Percentiles rank a stretch among this genome's conserved stretches.
Conservation (phyloP, 176 grass and related monocot genomes). For the Musa schizocarpa region DNA sequence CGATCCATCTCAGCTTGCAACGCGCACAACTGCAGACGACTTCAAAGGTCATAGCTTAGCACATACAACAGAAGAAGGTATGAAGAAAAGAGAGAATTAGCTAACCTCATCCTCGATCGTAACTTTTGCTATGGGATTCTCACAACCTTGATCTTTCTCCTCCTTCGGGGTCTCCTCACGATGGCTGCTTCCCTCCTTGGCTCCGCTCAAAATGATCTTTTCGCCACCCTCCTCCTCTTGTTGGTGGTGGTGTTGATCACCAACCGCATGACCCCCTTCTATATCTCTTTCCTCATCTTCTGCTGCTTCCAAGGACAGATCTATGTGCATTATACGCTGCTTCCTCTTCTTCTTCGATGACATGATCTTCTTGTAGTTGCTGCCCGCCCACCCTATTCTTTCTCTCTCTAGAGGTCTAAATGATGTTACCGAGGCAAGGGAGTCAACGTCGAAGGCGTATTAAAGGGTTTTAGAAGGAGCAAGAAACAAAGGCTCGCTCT, state of each 20-base stretch:
- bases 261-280: neutral
- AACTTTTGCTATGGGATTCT: neutral
- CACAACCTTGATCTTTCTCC: constrained; percentile 17
- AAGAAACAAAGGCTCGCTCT: constrained; percentile 16
- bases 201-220: constrained; percentile 6
- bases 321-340: constrained; percentile 39
- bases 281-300: neutral
- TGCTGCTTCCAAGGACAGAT: constrained; percentile 53
- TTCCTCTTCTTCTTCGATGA: constrained; percentile 22
- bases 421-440: constrained; percentile 45
- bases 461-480: constrained; percentile 37
- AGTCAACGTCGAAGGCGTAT: constrained; percentile 81
- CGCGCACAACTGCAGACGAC: constrained; percentile 36
- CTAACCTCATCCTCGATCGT: neutral
- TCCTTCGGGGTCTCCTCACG: constrained; percentile 27
- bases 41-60: no score
- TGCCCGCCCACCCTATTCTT: neutral
- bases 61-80: neutral
- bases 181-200: no score
- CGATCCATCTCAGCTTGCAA: constrained; percentile 76
- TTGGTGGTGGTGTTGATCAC: no score
- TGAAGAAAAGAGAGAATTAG: neutral
- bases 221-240: constrained; percentile 27
- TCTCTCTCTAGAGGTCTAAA: constrained; percentile 27
- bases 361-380: constrained; percentile 1